These are phyloP conservation scores for Lavandula angustifolia DNA, from an alignment of 257 asterid species.

Conservation along the genomic window DNA sequence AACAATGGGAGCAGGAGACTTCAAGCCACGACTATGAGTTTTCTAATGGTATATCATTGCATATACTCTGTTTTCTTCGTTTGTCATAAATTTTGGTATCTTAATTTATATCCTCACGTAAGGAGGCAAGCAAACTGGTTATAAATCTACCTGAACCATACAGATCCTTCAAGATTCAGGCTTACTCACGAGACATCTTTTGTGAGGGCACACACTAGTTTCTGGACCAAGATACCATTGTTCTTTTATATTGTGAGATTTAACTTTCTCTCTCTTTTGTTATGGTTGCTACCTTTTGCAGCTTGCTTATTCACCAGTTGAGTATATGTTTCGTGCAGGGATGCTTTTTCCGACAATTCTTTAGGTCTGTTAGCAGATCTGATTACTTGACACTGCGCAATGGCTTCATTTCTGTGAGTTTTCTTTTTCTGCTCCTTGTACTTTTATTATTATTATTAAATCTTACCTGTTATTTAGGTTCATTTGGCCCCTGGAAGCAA, in stretches of 20 bases:
- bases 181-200: constrained; percentile 92
- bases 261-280: constrained; percentile 8
- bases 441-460: not conserved
- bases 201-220: constrained; percentile 90
- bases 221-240: constrained; percentile 83
- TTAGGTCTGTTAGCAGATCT: constrained; percentile 77
- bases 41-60: constrained; percentile 58
- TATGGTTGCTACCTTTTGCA: not conserved
- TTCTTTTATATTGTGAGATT: constrained; percentile 78
- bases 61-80: not conserved
- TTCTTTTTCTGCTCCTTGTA: not conserved
- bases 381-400: constrained; percentile 93
- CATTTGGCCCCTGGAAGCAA: constrained; percentile 98
- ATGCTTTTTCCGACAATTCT: constrained; percentile 88
- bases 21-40: constrained; percentile 71
- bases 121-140: not conserved
- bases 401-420: constrained; percentile 85
- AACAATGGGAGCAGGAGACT: constrained; percentile 91
- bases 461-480: constrained; percentile 45
- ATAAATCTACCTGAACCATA: constrained; percentile 29
- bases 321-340: constrained; percentile 55
- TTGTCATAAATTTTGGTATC: not conserved
- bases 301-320: constrained; percentile 10
- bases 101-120: not conserved
- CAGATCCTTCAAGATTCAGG: constrained; percentile 96